Evolutionary conservation across 2,329 filamentous ascomycete species (phyloP), one percentile per base, ranked within the genome.

Genomic region (Arthrinium puccinioides): DNA sequence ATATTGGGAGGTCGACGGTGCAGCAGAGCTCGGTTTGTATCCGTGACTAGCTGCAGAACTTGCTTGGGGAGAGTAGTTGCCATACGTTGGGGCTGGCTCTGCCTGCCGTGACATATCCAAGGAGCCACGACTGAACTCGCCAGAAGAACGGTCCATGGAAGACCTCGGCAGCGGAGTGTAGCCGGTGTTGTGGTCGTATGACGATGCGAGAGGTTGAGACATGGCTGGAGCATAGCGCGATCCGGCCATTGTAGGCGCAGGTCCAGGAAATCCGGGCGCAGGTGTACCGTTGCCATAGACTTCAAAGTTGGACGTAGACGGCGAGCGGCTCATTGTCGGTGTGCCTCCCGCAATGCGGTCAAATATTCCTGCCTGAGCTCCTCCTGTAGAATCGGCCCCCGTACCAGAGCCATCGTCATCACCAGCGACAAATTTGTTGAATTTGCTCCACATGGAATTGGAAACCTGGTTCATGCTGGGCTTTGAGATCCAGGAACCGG

Each of bases 391-490:
- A 5, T 67, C 67, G 10, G 76, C 68, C 8, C 69, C 76, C 37
- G 72, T 72, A 1, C 74, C 77, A 9, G 69, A 69, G 23, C 70
- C 69, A 36, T 87, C 84, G 38, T 97, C 90, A 42, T 96, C 90
- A 11, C 92, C 94, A 36, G 85, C 81, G 43, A 98, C 88, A 54
- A 98, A 98, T 53, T 88, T 96, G 63, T 89, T 97, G 63, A 99
- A 96, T 41, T 84, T 87, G 46, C 81, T 88, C 75, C 87, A 89
- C 56, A 97, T 79, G 23, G 84, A 87, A 43, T 84, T 88, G 3
- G 89, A 92, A 1, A 97, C 87, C 61, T 94, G 95, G 60, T 94
- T 89, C 76, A 97, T 94, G 59, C 80, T 96, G 6, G 90, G 88
- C 59, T 92, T 95, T 1, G 87, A 84, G 36, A 98, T 92, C 87